Conservation (phyloP, 2,329 filamentous ascomycete genomes). For the Dothidotthia symphoricarpi region DNA sequence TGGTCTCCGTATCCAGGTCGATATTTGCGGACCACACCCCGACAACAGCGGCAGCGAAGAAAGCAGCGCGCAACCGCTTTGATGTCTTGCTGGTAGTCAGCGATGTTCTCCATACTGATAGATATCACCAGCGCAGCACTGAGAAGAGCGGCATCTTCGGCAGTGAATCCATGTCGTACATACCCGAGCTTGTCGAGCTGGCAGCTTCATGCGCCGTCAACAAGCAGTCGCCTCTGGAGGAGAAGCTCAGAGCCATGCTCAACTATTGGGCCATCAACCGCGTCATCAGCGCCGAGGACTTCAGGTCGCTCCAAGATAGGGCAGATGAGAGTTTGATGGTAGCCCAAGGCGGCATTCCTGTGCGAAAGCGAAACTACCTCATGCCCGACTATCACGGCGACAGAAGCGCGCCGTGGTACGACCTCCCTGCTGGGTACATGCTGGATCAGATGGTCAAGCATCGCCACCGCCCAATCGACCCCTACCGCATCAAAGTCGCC, state of each 20-base stretch:
- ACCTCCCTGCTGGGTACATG: conserved; percentile 78
- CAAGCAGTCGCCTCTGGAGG: conserved; percentile 63
- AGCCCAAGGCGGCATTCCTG: conserved; percentile 21
- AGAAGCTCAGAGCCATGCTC: conserved; percentile 60
- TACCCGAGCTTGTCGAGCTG: conserved; percentile 62
- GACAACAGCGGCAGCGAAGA: conserved; percentile 43
- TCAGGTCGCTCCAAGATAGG: conserved; percentile 60
- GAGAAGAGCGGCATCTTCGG: conserved; percentile 11
- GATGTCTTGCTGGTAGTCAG: conserved; percentile 76
- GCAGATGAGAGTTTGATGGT: conserved; percentile 48
- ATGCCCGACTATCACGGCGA: conserved; percentile 79
- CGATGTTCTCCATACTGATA: conserved; percentile 64
- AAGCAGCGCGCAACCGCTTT: conserved; percentile 64
- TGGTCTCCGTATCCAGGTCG: conserved; percentile 66
- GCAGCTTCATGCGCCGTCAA: conserved; percentile 55
- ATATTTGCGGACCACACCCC: conserved; percentile 38
- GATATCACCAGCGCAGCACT: conserved; percentile 17
- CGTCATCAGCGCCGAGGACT: conserved; percentile 58
- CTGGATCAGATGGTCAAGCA: conserved; percentile 76
- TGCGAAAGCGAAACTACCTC: conserved; percentile 61
- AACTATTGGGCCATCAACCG: conserved; percentile 67
- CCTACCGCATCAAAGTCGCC: conserved; percentile 61
- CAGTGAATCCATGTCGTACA: conserved; percentile 51
- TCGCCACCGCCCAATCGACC: conserved; percentile 70
- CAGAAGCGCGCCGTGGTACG: conserved; percentile 69